Evolutionary conservation across 208 protist species (phyloP), one percentile per base, ranked within the genome.

Genomic region (Trypanosoma brucei): DNA sequence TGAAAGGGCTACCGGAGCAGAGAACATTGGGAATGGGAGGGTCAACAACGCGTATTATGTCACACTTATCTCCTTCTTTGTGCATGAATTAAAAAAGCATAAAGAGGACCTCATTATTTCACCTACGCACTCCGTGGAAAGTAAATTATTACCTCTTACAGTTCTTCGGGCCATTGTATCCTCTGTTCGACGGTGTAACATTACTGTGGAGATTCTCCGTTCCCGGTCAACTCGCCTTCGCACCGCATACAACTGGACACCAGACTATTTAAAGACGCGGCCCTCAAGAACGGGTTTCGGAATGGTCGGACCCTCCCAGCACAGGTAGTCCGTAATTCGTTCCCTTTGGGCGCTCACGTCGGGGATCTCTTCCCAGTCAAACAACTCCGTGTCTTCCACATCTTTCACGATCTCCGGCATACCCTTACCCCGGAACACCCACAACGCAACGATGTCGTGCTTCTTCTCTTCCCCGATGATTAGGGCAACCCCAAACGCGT

Each of bases 271-370:
- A 78, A 91, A 91, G 74, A 58, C 60, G 62, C 81, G 78, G 22
- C 84, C 84, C 78, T 91, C 84, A 46, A 87, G 72, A 65, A 91
- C 84, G 40, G 84, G 84, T 61, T 71, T 72, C 57, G 77, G 75
- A 59, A 90, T 90, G 45, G 83, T 90, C 36, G 79, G 79, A 51
- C 84, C 84, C 72, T 91, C 84, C 81, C 84, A 91, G 79, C 79
- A 86, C 51, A 92, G 65, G 78, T 89, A 91, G 74, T 86, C 81
- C 37, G 78, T 88, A 57, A 86, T 88, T 65, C 83, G 73, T 42
- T 82, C 81, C 72, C 77, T 82, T 72, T 84, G 73, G 30, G 78
- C 81, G 45, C 81, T 69, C 46, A 91, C 68, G 70, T 91, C 76
- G 46, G 52, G 65, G 69, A 88, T 88, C 79, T 88, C 79, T 60